Evolutionary conservation across 495 filamentous ascomycete genomes (phyloP).

Genomic region (Penicillium lagena): DNA sequence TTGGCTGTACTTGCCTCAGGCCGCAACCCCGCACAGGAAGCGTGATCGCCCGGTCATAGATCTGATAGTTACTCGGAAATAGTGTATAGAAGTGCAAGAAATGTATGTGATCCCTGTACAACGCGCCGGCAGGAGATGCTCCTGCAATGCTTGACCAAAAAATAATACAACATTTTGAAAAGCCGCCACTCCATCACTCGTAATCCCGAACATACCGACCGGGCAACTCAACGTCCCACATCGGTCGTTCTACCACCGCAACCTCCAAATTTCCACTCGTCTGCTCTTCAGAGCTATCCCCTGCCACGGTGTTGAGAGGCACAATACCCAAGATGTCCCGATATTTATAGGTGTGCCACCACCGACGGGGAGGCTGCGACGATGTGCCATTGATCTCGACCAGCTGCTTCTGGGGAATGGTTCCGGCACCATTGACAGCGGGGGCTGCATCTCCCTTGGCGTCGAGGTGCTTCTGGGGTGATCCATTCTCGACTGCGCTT

Average conservation of each 20-base stretch:
- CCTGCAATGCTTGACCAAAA: constrained; percentile 13
- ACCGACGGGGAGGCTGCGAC: constrained; percentile 26
- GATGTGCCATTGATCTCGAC: constrained; percentile 11
- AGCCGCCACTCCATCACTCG: constrained; percentile 34
- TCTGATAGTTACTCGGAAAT: too few species aligned
- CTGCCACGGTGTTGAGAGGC: constrained; percentile 42
- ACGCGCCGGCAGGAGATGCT: constrained; percentile 18
- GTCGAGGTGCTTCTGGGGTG: constrained; percentile 19
- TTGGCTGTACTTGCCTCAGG: too few species aligned
- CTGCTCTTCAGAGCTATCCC: constrained; percentile 15
- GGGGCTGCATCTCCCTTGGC: constrained; percentile 8
- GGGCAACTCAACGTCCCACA: constrained; percentile 76
- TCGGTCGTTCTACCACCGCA: constrained; percentile 78
- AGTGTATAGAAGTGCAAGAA: too few species aligned
- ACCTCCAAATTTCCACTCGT: constrained; percentile 57
- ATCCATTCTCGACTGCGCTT: constrained; percentile 28
- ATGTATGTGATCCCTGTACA: constrained; percentile 12
- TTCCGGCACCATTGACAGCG: constrained; percentile 8
- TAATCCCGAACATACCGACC: constrained; percentile 64
- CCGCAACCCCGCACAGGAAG: too few species aligned
- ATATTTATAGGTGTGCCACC: constrained; percentile 87
- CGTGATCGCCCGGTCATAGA: too few species aligned
- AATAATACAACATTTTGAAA: constrained; percentile 4
- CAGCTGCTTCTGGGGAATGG: constrained; percentile 17
- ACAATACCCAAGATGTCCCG: constrained; percentile 85